Conservation (phyloP, 2,329 filamentous ascomycete genomes). For the Ophiocordyceps camponoti-leonardi region DNA sequence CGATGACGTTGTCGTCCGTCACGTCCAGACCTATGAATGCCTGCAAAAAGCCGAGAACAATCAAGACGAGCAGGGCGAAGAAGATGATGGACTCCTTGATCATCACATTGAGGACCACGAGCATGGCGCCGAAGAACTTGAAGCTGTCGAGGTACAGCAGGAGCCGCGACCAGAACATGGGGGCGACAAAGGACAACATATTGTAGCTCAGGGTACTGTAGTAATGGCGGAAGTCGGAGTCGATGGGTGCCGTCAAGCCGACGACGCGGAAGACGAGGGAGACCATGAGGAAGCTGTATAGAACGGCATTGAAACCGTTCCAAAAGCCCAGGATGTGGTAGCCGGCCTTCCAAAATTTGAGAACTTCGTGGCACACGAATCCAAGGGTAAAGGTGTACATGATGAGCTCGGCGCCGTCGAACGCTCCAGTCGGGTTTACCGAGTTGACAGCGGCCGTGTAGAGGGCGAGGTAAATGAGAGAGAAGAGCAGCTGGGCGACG, state of each 20-base stretch:
- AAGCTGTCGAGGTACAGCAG: slow-evolving; percentile 85
- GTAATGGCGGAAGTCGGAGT: slow-evolving; percentile 26
- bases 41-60: slow-evolving; percentile 78
- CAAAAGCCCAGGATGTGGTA: slow-evolving; percentile 86
- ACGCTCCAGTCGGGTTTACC: slow-evolving; percentile 66
- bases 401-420: slow-evolving; percentile 69
- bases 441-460: slow-evolving; percentile 91
- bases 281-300: slow-evolving; percentile 64
- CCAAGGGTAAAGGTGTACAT: slow-evolving; percentile 85
- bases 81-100: slow-evolving; percentile 93
- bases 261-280: slow-evolving; percentile 68
- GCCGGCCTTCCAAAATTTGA: slow-evolving; percentile 90
- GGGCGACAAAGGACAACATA: slow-evolving; percentile 80
- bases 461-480: slow-evolving; percentile 63
- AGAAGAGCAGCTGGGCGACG: slow-evolving; percentile 68
- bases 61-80: slow-evolving; percentile 74
- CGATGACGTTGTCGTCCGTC: slow-evolving; percentile 51
- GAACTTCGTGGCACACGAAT: slow-evolving; percentile 72
- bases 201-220: slow-evolving; percentile 83
- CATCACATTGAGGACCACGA: slow-evolving; percentile 90
- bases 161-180: slow-evolving; percentile 92
- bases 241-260: slow-evolving; percentile 46
- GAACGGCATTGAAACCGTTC: slow-evolving; percentile 80
- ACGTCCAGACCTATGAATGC: slow-evolving; percentile 86
- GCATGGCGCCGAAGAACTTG: slow-evolving; percentile 95